Evolutionary conservation across 2,329 filamentous ascomycete genomes (phyloP).

Genomic region (Coniochaeta sp.): DNA sequence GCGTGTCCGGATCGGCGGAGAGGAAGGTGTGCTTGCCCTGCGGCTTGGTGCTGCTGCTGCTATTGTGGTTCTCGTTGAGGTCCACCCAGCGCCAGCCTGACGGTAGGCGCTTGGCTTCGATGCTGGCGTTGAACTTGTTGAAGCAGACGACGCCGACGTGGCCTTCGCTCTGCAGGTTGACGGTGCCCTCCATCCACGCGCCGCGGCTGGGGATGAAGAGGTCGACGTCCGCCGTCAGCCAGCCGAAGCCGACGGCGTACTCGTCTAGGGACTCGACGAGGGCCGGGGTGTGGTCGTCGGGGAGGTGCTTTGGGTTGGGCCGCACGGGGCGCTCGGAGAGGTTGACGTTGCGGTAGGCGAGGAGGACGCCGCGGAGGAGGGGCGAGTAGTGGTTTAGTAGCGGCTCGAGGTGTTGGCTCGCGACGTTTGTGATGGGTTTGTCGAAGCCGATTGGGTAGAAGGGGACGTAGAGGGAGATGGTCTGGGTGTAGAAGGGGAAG

Average conservation of each 20-base stretch:
- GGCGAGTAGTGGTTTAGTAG: slow-evolving; percentile 72
- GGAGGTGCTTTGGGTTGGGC: slow-evolving; percentile 30
- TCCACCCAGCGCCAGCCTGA: slow-evolving; percentile 73
- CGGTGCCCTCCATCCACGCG: slow-evolving; percentile 67
- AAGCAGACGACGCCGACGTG: slow-evolving; percentile 86
- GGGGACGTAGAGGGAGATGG: slow-evolving; percentile 72
- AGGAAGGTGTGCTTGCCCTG: slow-evolving; percentile 21
- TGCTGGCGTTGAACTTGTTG: slow-evolving; percentile 85
- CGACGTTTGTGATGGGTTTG: slow-evolving; percentile 62
- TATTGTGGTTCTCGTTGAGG: slow-evolving; percentile 24
- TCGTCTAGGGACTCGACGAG: slow-evolving; percentile 59
- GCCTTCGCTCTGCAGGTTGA: slow-evolving; percentile 82
- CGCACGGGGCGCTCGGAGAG: slow-evolving; percentile 54
- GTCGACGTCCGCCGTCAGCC: slow-evolving; percentile 81
- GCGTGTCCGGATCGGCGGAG: slow-evolving; percentile 23
- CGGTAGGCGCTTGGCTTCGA: slow-evolving; percentile 71
- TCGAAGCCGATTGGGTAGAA: slow-evolving; percentile 65
- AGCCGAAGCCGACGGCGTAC: slow-evolving; percentile 79
- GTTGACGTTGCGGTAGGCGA: slow-evolving; percentile 64
- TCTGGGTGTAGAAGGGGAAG: slow-evolving; percentile 73
- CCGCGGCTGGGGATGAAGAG: slow-evolving; percentile 72
- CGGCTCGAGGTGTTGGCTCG: slow-evolving; percentile 68
- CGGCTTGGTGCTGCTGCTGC: background rate
- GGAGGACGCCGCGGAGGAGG: slow-evolving; percentile 64
- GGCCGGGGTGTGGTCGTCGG: slow-evolving; percentile 38